Percentiles rank a stretch among this genome's conserved stretches.
These are phyloP conservation scores for Heterobasidion occidentale DNA, from an alignment of 1,284 basidiomycete genomes.

Conservation along the genomic window DNA sequence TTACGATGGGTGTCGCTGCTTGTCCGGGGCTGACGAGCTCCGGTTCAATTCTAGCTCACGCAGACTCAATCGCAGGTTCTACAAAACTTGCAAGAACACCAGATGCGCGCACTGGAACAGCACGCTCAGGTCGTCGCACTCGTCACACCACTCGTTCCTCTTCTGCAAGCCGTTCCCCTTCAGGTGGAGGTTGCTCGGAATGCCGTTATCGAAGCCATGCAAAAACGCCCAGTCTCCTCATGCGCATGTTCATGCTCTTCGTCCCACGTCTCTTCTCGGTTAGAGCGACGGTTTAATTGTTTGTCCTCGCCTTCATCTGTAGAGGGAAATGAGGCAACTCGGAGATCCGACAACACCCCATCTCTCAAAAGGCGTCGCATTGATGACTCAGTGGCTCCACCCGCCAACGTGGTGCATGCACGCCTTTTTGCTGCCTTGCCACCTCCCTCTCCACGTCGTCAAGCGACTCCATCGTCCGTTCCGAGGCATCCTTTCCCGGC, in stretches of 20 bases:
- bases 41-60: slow-evolving; percentile 14
- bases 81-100: slow-evolving; percentile 49
- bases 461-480: not conserved
- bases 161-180: slow-evolving; percentile 46
- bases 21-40: not conserved
- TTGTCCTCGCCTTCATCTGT: too few relatives aligned
- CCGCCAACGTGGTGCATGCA: not conserved
- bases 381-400: not conserved
- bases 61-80: slow-evolving; percentile 41
- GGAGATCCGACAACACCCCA: too few relatives aligned
- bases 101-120: slow-evolving; percentile 27
- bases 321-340: too few relatives aligned
- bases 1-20: not conserved
- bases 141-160: slow-evolving; percentile 46
- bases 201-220: slow-evolving; percentile 29
- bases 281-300: too few relatives aligned
- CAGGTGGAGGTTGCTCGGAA: slow-evolving; percentile 46
- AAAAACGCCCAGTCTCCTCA: slow-evolving; percentile 5
- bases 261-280: not conserved
- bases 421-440: not conserved
- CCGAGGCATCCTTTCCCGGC: too few relatives aligned
- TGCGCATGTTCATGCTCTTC: not conserved
- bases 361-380: not conserved
- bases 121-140: slow-evolving; percentile 37
- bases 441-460: not conserved